Conservation (phyloP, 2,329 filamentous ascomycete genomes). For the Colletotrichum karsti region DNA sequence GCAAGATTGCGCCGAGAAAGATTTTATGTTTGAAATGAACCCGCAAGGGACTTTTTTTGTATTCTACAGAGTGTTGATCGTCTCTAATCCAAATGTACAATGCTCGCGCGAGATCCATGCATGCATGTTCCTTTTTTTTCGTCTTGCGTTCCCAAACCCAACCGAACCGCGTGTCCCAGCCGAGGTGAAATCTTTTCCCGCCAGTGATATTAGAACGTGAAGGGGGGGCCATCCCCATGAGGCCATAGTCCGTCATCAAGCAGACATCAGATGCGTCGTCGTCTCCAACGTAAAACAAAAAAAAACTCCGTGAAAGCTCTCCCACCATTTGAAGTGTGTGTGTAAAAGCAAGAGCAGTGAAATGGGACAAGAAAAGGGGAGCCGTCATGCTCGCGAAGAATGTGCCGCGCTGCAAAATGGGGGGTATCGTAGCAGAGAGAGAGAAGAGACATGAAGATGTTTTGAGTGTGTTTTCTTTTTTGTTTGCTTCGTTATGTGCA, state of each 20-base stretch:
- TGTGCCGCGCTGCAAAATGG: constrained; percentile 20
- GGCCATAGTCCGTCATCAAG: not conserved
- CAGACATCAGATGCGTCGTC: not conserved
- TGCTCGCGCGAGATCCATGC: not conserved
- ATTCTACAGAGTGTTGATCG: not conserved
- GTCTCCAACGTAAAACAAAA: not conserved
- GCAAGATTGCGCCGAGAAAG: too few species aligned
- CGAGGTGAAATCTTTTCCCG: not conserved
- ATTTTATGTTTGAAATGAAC: not conserved
- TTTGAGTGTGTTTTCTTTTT: not conserved
- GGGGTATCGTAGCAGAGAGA: constrained; percentile 30
- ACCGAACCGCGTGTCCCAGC: not conserved
- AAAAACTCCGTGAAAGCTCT: not conserved
- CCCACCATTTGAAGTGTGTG: not conserved
- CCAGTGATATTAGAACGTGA: constrained; percentile 3
- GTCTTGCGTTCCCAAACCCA: not conserved
- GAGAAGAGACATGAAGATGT: constrained; percentile 16
- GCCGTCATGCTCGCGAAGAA: constrained; percentile 4
- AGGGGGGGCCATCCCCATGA: too few species aligned
- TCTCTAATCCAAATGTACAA: constrained; percentile 6
- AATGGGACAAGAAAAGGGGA: not conserved
- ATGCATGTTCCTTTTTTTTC: not conserved
- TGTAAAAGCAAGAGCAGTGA: not conserved
- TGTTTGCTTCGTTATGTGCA: not conserved
- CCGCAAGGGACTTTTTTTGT: not conserved